Conservation (phyloP, 2,329 filamentous ascomycete species). For the Spiromastix sp. region DNA sequence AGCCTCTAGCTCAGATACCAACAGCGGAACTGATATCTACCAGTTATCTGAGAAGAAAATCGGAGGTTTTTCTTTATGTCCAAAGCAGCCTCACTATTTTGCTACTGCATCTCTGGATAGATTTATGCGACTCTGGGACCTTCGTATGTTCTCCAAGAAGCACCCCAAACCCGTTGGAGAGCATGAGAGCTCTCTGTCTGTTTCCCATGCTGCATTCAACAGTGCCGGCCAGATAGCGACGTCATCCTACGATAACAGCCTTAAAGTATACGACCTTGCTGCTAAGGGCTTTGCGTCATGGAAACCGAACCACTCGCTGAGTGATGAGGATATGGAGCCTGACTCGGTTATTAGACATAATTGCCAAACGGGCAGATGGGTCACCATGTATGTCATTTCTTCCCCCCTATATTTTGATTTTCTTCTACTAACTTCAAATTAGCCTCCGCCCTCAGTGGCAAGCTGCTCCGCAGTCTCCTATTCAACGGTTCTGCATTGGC, state of each 20-base stretch:
- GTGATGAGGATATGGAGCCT: slow-evolving; percentile 57
- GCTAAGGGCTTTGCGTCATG: slow-evolving; percentile 47
- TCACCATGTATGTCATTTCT: slow-evolving; percentile 55
- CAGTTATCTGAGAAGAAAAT: slow-evolving; percentile 85
- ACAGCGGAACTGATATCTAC: slow-evolving; percentile 54
- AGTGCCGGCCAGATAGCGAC: slow-evolving; percentile 77
- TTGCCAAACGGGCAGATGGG: slow-evolving; percentile 91
- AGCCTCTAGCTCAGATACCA: slow-evolving; percentile 15
- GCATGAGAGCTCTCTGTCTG: slow-evolving; percentile 71
- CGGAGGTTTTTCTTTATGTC: slow-evolving; percentile 81
- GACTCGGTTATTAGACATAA: slow-evolving; percentile 67
- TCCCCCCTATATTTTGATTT: slow-evolving; percentile 15
- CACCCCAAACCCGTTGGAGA: slow-evolving; percentile 65
- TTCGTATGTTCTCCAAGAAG: slow-evolving; percentile 59
- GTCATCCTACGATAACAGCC: slow-evolving; percentile 84
- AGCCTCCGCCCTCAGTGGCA: slow-evolving; percentile 85
- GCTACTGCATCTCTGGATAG: slow-evolving; percentile 86
- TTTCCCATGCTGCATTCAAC: slow-evolving; percentile 89
- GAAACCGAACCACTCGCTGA: slow-evolving; percentile 48
- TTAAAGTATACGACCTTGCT: slow-evolving; percentile 80
- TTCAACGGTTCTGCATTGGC: slow-evolving; percentile 82
- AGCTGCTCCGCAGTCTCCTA: slow-evolving; percentile 60
- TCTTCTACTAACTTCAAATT: neutral
- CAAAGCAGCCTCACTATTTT: slow-evolving; percentile 66
- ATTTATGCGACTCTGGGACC: slow-evolving; percentile 84